Base-by-base conservation (phyloP, 179 eudicot species). In the Silene vulgaris region DNA sequence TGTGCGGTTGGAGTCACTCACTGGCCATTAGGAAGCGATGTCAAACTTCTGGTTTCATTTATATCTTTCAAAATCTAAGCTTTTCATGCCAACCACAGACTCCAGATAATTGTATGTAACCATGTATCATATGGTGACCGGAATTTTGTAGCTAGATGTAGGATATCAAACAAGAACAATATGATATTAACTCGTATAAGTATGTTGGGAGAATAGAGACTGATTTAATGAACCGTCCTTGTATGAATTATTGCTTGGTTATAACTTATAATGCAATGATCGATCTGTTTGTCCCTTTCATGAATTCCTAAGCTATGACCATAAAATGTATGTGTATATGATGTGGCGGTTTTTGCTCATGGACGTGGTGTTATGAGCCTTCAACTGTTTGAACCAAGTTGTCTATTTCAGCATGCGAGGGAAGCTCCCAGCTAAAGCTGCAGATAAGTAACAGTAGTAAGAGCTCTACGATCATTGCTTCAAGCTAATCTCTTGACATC, bases 131-230 rank as follows among this genome's bases (percentile, higher is more conserved):
- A 19, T 11, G 19, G 9, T 32, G 54, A 40, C 54, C 26, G 37
- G 40, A 74, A 29, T 78, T 77, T 81, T 78, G 84, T 72, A 78
- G 81, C 7, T 35, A 29, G 81, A 50, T 23, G 72, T 65, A 71
- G 64, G 67, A 73, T 9, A 8, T 71, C 23, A n/a, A 71, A 48
- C 62, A 37, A 67, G 52, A 28, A 8, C 35, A 9, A 9, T 11
- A 26, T 61, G 65, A 20, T 65, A 29, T 12, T 29, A 4, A 13
- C 37, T 13, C 19, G 43, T 40, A 40, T 40, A 8, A 65, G 6
- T 65, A 29, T 29, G 1, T 65, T 65, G 8, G 19, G 19, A 12
- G 26, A 21, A 8, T 28, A 66, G 43, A 65, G 40, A 65, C 8
- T 65, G 69, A 23, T 23, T 19, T 65, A 30, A 30, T 65, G 40